These are phyloP conservation scores for Tuber brumale DNA, from an alignment of 495 filamentous ascomycete species.

Conservation along the genomic window DNA sequence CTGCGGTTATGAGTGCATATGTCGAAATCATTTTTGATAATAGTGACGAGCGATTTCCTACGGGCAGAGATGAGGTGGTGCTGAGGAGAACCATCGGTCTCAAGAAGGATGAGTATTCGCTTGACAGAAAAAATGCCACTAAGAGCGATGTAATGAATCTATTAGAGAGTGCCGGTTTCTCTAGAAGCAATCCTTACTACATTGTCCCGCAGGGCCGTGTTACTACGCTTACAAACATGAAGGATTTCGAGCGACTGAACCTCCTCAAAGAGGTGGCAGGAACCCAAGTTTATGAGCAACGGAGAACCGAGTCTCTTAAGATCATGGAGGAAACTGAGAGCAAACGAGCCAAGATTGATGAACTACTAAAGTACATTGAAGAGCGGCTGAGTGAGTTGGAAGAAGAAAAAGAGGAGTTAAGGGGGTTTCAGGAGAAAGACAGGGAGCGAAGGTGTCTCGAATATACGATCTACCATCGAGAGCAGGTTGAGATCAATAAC, in stretches of 20 bases:
- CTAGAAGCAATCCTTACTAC: slow-evolving; percentile 96
- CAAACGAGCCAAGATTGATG: slow-evolving; percentile 90
- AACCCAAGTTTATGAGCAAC: slow-evolving; percentile 91
- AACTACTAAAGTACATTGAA: slow-evolving; percentile 81
- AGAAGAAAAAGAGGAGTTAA: slow-evolving; percentile 92
- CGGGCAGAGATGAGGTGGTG: slow-evolving; percentile 81
- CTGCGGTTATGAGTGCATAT: slow-evolving; percentile 97
- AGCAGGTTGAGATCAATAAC: slow-evolving; percentile 69
- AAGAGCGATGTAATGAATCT: slow-evolving; percentile 93
- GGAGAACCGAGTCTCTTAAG: slow-evolving; percentile 80
- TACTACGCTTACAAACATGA: slow-evolving; percentile 96
- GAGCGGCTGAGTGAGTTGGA: slow-evolving; percentile 83
- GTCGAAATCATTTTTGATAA: slow-evolving; percentile 99
- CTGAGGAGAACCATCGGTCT: slow-evolving; percentile 88
- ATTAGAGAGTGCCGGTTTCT: slow-evolving; percentile 92
- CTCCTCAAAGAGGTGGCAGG: slow-evolving; percentile 95
- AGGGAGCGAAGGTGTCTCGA: slow-evolving; percentile 85
- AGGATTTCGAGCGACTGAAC: slow-evolving; percentile 79
- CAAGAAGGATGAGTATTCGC: slow-evolving; percentile 97
- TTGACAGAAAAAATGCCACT: slow-evolving; percentile 92
- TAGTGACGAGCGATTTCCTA: slow-evolving; percentile 89
- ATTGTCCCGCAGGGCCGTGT: slow-evolving; percentile 97
- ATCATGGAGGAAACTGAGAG: slow-evolving; percentile 97
- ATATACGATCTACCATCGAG: slow-evolving; percentile 86
- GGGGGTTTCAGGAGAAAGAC: slow-evolving; percentile 89